Percentiles rank a stretch among this genome's conserved stretches.
These are phyloP conservation scores for Thraustochytrium sp. DNA, from an alignment of 352 stramenopile genomes.

Conservation along the genomic window DNA sequence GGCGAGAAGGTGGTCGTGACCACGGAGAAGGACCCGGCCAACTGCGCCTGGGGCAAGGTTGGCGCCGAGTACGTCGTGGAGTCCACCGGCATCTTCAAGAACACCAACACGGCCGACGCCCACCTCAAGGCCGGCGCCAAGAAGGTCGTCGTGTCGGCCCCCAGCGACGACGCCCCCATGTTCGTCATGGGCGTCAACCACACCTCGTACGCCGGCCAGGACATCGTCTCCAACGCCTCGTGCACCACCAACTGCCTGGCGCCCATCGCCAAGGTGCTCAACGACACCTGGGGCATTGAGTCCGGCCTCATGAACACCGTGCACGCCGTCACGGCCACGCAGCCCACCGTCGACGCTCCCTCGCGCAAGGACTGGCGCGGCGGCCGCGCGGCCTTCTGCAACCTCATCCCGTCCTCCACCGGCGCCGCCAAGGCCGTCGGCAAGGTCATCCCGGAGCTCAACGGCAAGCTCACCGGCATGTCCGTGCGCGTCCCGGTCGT, in stretches of 20 bases:
- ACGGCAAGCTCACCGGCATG: conserved; percentile 87
- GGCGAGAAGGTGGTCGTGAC: conserved; percentile 85
- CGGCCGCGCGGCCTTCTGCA: conserved; percentile 76
- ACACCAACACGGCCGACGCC: conserved; percentile 66
- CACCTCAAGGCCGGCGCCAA: conserved; percentile 84
- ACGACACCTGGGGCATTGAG: conserved; percentile 97
- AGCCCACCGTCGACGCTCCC: conserved; percentile 87
- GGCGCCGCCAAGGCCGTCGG: conserved; percentile 94
- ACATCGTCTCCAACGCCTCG: conserved; percentile 69
- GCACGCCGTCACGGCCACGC: conserved; percentile 91
- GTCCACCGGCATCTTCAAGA: conserved; percentile 90
- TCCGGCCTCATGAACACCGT: conserved; percentile 98
- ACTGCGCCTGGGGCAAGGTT: conserved; percentile 67
- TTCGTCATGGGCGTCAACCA: conserved; percentile 93
- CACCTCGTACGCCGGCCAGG: conserved; percentile 67
- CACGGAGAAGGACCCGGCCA: conserved; percentile 77
- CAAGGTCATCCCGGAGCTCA: conserved; percentile 92
- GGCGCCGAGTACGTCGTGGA: conserved; percentile 89
- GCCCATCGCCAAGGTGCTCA: conserved; percentile 94
- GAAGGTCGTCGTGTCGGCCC: conserved; percentile 94
- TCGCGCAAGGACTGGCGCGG: conserved; percentile 89
- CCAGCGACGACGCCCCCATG: conserved; percentile 81
- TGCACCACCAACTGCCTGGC: conserved; percentile 87
- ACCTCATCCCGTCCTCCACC: conserved; percentile 85
- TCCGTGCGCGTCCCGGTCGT: conserved; percentile 86